Conservation (phyloP, 208 protist genomes). For the Trypanosoma theileri region DNA sequence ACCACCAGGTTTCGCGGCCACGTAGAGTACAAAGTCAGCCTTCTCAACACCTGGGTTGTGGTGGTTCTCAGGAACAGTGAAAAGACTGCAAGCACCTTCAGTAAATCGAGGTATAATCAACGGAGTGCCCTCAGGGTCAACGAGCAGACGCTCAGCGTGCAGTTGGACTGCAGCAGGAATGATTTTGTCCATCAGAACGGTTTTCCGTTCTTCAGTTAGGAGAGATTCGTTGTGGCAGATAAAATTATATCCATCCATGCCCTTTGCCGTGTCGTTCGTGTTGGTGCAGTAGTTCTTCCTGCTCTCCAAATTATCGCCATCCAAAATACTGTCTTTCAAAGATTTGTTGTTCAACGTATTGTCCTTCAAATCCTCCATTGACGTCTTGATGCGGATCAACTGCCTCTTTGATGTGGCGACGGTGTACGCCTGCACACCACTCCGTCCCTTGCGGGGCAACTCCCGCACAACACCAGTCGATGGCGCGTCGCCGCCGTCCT, state of each 20-base stretch:
- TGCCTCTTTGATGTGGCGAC: conserved; percentile 16
- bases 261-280: conserved; percentile 14
- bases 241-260: conserved; percentile 23
- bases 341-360: too few species aligned
- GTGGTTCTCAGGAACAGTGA: conserved; percentile 23
- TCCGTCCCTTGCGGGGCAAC: conserved; percentile 19
- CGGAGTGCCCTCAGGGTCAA: not conserved
- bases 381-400: conserved; percentile 46
- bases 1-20: conserved; percentile 14
- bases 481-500: too few species aligned
- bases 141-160: conserved; percentile 42
- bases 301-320: conserved; percentile 34
- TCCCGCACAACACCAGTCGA: conserved; percentile 29
- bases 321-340: too few species aligned
- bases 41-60: conserved; percentile 5
- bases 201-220: conserved; percentile 35
- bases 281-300: conserved; percentile 40
- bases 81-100: not conserved
- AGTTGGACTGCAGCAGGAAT: conserved; percentile 43
- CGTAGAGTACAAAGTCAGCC: conserved; percentile 30
- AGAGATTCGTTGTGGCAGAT: conserved; percentile 32
- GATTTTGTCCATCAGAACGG: conserved; percentile 27
- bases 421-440: conserved; percentile 2
- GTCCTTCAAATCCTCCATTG: conserved; percentile 32
- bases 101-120: not conserved